Conservation (phyloP, 768 basidiomycete genomes). For the Termitomyces sp. region DNA sequence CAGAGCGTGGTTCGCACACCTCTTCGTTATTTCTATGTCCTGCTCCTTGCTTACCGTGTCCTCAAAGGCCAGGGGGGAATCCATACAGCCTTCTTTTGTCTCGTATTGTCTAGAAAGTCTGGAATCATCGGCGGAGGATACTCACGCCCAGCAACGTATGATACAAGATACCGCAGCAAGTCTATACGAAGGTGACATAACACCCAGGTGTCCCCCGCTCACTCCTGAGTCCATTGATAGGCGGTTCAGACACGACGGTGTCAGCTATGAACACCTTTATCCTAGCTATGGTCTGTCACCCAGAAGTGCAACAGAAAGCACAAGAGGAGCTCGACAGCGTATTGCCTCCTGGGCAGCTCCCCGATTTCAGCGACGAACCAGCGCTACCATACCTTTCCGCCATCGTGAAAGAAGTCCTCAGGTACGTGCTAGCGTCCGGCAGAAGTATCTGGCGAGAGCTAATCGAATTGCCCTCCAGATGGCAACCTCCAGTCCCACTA, state of each 20-base stretch:
- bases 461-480: conserved; percentile 8
- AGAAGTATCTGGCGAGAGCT: background rate
- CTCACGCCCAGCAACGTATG: background rate
- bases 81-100: conserved; percentile 18
- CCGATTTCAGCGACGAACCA: conserved; percentile 22
- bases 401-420: conserved; percentile 25
- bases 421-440: background rate
- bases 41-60: background rate
- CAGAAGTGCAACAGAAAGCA: conserved; percentile 21
- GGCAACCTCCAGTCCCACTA: conserved; percentile 18
- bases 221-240: background rate
- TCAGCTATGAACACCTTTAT: conserved; percentile 17
- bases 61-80: conserved; percentile 8
- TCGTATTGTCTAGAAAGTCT: conserved; percentile 1
- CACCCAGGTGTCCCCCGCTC: conserved; percentile 5
- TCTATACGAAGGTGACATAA: background rate
- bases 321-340: conserved; percentile 22
- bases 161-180: background rate
- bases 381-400: conserved; percentile 27
- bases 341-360: conserved; percentile 21
- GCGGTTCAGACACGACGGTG: conserved; percentile 14
- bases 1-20: conserved; percentile 11
- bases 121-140: background rate
- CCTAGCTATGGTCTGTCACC: conserved; percentile 23
- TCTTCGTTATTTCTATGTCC: background rate